A percentile compares a stretch with the other conserved stretches of the same genome.
phyloP scores from a whole-genome alignment of 805 yeast species.

The Candida odintsovae region DNA sequence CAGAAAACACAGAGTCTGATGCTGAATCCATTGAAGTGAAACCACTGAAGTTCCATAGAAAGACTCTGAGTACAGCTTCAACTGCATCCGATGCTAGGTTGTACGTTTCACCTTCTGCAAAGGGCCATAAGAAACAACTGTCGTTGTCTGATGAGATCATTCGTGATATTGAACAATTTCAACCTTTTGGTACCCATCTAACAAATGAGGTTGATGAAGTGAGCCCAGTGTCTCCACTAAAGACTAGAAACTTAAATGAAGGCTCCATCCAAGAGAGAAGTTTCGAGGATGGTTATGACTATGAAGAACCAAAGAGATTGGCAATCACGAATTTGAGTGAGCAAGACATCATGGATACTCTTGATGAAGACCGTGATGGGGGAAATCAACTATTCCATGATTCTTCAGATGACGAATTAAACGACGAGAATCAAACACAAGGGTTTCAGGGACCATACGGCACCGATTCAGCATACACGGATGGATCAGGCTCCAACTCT shows the following conservation, averaged over 20 bases:
- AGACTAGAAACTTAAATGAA: background rate
- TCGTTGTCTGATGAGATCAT: slow-evolving; percentile 24
- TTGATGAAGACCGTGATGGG: background rate
- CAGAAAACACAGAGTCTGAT: background rate
- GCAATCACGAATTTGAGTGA: background rate
- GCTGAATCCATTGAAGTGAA: slow-evolving; percentile 3
- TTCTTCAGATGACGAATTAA: slow-evolving; percentile 12
- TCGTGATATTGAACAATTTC: slow-evolving; percentile 23
- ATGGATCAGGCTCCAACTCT: background rate
- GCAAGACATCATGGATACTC: background rate
- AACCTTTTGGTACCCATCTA: slow-evolving; percentile 7
- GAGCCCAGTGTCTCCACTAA: slow-evolving; percentile 20
- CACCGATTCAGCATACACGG: background rate
- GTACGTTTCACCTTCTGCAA: background rate
- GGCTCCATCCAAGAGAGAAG: background rate
- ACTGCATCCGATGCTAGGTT: slow-evolving; percentile 5
- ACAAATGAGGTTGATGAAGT: slow-evolving; percentile 10
- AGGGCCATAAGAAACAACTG: slow-evolving; percentile 17
- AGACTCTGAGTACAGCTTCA: slow-evolving; percentile 14
- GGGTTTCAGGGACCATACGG: background rate
- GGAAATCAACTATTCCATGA: slow-evolving; percentile 16
- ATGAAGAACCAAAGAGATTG: background rate
- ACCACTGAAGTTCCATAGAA: slow-evolving; percentile 21
- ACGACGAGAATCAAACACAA: background rate
- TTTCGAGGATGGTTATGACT: background rate